Base-by-base conservation (phyloP, 306 rosid species). In the Albizia julibrissin region DNA sequence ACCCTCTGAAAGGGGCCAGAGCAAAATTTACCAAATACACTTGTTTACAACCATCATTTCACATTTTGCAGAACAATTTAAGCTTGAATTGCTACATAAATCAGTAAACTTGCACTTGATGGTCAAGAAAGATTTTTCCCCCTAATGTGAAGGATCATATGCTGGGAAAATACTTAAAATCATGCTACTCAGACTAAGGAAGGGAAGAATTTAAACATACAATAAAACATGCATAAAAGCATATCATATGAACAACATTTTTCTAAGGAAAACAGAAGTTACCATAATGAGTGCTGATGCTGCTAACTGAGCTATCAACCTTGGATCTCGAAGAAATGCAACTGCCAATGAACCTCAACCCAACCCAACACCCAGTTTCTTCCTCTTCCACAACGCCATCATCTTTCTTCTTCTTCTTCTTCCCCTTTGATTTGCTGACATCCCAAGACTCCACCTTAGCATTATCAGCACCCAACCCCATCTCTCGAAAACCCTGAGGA, bases 251-350 rank as follows among this genome's bases (percentile, higher is more conserved):
- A 74, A 75, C 43, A 84, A 12, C 18, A 68, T 75, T 75, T 39
- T 37, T 39, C 24, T 1, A 66, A 34, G 78, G 52, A 74, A 72
- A 81, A 72, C 8, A 83, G 77, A 74, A 40, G 86, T 84, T 93
- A 93, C 97, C 97, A 88, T 82, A 90, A 88, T 88, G 89, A 85
- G 93, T 78, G 82, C 93, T 89, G 84, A 90, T 86, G 64, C 97
- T 97, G 75, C 97, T 92, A 27, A 87, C 87, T 56, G 98, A 93
- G 89, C 89, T 93, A 85, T 95, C 97, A 83, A 95, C 97, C 86
- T 94, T 95, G 89, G 98, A 95, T 95, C 97, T 92, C 77, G 98
- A 94, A 88, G 94, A 91, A 91, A 93, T 93, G 95, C 98, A 94
- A 96, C 94, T 89, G 14, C 95, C 91, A 86, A 94, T 73, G 68